Percentiles rank a stretch among this genome's conserved stretches.
Evolutionary conservation across 306 rosid species (phyloP).

Genomic region (Medicago lupulina): DNA sequence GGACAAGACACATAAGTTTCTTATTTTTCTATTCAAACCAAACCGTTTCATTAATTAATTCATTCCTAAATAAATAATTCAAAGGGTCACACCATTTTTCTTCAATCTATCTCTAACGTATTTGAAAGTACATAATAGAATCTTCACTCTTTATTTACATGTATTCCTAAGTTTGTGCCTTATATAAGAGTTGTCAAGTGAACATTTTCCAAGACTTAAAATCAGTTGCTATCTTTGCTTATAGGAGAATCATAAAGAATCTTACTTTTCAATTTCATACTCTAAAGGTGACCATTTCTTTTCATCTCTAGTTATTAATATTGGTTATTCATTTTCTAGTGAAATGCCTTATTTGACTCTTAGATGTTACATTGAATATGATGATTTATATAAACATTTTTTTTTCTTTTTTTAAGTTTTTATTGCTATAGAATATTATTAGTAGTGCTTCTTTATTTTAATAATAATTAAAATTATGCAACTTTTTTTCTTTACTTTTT

Average conservation of each 20-base stretch:
- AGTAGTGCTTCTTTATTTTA: background rate
- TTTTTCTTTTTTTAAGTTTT: no score
- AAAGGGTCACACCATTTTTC: constrained; percentile 41
- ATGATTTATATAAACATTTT: background rate
- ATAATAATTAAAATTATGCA: background rate
- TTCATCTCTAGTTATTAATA: background rate
- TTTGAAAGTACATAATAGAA: constrained; percentile 36
- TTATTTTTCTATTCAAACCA: constrained; percentile 46
- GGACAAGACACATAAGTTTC: background rate
- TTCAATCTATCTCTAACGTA: constrained; percentile 37
- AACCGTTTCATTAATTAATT: constrained; percentile 8
- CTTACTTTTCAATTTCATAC: no score
- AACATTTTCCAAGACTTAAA: background rate
- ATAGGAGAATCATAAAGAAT: background rate
- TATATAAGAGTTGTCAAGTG: constrained; percentile 40
- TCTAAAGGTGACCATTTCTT: constrained; percentile 27
- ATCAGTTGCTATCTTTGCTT: constrained; percentile 24
- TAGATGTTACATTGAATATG: background rate
- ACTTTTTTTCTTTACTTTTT: background rate
- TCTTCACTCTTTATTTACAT: constrained; percentile 35
- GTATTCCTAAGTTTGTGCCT: constrained; percentile 20
- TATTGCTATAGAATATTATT: no score
- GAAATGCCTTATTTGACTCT: constrained; percentile 1
- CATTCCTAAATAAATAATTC: constrained; percentile 17
- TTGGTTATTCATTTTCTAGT: constrained; percentile 2